Evolutionary conservation across 345 rosid species (phyloP).

Genomic region (Salix viminalis): DNA sequence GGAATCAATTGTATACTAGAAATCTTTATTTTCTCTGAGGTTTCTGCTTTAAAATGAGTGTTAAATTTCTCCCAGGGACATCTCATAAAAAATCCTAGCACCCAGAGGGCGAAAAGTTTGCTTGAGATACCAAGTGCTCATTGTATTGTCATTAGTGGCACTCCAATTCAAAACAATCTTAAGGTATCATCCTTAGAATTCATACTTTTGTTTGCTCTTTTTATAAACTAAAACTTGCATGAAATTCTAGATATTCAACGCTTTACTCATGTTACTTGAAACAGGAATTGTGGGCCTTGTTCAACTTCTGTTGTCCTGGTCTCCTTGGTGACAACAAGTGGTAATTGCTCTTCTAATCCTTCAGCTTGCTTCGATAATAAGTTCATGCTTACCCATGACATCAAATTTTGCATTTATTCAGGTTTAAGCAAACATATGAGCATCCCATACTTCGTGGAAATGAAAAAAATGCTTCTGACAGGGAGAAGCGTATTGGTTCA

Average conservation of each 20-base stretch:
- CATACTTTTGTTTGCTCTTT: slow-evolving; percentile 1
- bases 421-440: slow-evolving; percentile 88
- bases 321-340: slow-evolving; percentile 78
- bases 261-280: slow-evolving; percentile 7
- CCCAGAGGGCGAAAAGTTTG: slow-evolving; percentile 97
- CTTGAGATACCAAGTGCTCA: slow-evolving; percentile 89
- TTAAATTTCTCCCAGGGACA: slow-evolving; percentile 57
- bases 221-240: neutral
- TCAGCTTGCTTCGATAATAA: slow-evolving; percentile 7
- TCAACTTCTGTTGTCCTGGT: slow-evolving; percentile 88
- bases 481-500: slow-evolving; percentile 89
- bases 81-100: slow-evolving; percentile 92
- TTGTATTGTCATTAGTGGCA: slow-evolving; percentile 87
- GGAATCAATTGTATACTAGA: neutral
- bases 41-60: neutral
- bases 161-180: slow-evolving; percentile 94
- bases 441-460: slow-evolving; percentile 73
- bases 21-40: neutral
- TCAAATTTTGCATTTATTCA: slow-evolving; percentile 26
- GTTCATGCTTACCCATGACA: slow-evolving; percentile 17
- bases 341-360: slow-evolving; percentile 36
- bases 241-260: neutral
- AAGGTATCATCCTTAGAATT: slow-evolving; percentile 50
- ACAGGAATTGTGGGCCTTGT: slow-evolving; percentile 95
- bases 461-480: slow-evolving; percentile 83